A percentile compares a stretch with the other conserved stretches of the same genome.
Evolutionary conservation across 345 rosid genomes (phyloP).

Genomic region (Salix suchowensis): DNA sequence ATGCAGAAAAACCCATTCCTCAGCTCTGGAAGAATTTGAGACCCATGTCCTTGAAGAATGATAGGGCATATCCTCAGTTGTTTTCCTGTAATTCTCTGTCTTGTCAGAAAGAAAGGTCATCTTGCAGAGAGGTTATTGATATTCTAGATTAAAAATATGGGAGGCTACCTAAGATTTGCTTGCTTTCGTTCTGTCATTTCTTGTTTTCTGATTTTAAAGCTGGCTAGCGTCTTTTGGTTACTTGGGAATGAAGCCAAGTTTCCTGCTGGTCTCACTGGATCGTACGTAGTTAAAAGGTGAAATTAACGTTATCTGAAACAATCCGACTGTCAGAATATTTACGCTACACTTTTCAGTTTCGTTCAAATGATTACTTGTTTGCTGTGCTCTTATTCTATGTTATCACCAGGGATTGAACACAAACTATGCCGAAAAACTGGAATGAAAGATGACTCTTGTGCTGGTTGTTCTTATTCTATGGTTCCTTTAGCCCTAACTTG

Average conservation of each 20-base stretch:
- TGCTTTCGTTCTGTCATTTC: constrained; percentile 17
- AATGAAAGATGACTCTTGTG: neutral
- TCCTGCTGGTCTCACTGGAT: neutral
- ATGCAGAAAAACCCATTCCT: constrained; percentile 25
- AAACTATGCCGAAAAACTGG: neutral
- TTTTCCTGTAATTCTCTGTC: neutral
- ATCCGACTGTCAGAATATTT: neutral
- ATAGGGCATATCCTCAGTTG: constrained; percentile 24
- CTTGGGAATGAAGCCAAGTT: neutral
- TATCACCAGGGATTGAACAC: neutral
- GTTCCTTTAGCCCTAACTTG: too few relatives aligned
- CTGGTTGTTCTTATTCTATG: too few relatives aligned
- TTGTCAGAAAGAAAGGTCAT: constrained; percentile 8
- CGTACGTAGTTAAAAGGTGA: neutral
- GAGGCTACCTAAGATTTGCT: constrained; percentile 12
- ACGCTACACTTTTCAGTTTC: neutral
- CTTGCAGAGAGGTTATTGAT: neutral
- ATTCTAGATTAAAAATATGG: neutral
- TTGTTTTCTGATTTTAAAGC: constrained; percentile 11
- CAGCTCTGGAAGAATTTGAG: constrained; percentile 14
- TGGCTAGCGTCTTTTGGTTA: neutral
- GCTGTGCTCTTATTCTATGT: neutral
- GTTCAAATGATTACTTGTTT: neutral
- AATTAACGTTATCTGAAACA: neutral
- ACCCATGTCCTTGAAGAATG: constrained; percentile 42